A percentile compares a stretch with the other conserved stretches of the same genome.
Evolutionary conservation across 345 rosid species (phyloP).

Genomic region (Kernera saxatilis): DNA sequence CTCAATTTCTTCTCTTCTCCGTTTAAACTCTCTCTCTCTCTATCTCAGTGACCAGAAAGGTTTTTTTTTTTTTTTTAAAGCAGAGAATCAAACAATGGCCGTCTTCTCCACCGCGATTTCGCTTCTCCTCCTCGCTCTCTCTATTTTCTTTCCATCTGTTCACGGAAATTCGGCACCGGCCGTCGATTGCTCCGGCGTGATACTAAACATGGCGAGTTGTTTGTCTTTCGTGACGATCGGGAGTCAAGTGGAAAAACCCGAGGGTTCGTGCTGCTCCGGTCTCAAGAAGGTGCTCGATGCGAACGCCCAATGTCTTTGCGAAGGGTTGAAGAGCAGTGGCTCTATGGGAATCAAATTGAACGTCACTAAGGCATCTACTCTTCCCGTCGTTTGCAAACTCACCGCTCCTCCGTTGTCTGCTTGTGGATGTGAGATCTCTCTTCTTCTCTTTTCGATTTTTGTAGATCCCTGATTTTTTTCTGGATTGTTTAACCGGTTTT

Average conservation of each 20-base stretch:
- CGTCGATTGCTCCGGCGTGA: neutral
- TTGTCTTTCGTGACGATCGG: slow-evolving; percentile 16
- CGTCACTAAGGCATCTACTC: slow-evolving; percentile 17
- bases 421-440: slow-evolving; percentile 19
- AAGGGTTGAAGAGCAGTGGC: slow-evolving; percentile 10
- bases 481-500: neutral
- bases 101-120: neutral
- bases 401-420: slow-evolving; percentile 7
- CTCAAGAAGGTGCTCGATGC: slow-evolving; percentile 6
- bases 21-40: too few relatives aligned
- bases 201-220: neutral
- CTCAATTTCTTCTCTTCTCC: neutral
- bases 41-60: too few relatives aligned
- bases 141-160: neutral
- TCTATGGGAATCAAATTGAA: neutral
- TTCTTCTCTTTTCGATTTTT: too few relatives aligned
- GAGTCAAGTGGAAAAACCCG: neutral
- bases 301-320: slow-evolving; percentile 19
- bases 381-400: slow-evolving; percentile 22
- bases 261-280: neutral
- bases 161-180: neutral
- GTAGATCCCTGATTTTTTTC: too few relatives aligned
- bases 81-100: slow-evolving; percentile 15
- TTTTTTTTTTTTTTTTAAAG: too few relatives aligned
- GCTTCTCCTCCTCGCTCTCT: slow-evolving; percentile 1